Evolutionary conservation across 2,329 filamentous ascomycete genomes (phyloP).

Genomic region (Penicillium sclerotigenum): DNA sequence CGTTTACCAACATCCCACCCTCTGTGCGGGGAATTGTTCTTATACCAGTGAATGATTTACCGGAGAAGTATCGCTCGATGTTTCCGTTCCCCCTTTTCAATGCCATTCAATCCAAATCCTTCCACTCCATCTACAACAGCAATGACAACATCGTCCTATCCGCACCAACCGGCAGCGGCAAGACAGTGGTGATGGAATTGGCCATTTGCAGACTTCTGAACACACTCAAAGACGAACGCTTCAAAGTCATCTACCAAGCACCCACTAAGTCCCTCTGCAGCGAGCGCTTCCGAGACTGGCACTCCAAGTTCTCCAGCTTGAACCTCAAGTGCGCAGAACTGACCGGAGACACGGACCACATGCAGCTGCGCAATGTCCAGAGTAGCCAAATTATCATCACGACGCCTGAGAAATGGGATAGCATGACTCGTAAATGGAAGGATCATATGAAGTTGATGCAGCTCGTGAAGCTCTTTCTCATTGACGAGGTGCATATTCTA

Average conservation of each 20-base stretch:
- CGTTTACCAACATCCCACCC: conserved; percentile 28
- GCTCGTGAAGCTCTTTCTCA: conserved; percentile 74
- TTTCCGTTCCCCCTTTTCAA: conserved; percentile 78
- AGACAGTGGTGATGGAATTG: conserved; percentile 77
- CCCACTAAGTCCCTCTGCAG: conserved; percentile 80
- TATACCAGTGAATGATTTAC: conserved; percentile 58
- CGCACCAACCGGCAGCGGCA: conserved; percentile 80
- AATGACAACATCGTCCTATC: conserved; percentile 76
- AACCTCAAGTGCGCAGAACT: conserved; percentile 70
- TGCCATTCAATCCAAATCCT: conserved; percentile 77
- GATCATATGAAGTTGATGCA: conserved; percentile 73
- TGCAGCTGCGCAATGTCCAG: conserved; percentile 65
- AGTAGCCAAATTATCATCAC: conserved; percentile 79
- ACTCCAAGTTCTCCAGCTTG: conserved; percentile 66
- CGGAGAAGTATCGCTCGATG: conserved; percentile 65
- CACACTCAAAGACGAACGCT: conserved; percentile 55
- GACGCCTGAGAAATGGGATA: conserved; percentile 90
- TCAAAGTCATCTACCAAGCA: conserved; percentile 81
- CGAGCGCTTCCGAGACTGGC: conserved; percentile 74
- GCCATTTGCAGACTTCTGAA: conserved; percentile 71
- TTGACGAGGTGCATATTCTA: conserved; percentile 84
- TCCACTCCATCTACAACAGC: conserved; percentile 61
- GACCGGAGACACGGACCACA: conserved; percentile 73
- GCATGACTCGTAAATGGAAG: conserved; percentile 80
- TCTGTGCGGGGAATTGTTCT: conserved; percentile 59